phyloP scores from a whole-genome alignment of 1,284 basidiomycete genomes.

The Moniliella sp. region DNA sequence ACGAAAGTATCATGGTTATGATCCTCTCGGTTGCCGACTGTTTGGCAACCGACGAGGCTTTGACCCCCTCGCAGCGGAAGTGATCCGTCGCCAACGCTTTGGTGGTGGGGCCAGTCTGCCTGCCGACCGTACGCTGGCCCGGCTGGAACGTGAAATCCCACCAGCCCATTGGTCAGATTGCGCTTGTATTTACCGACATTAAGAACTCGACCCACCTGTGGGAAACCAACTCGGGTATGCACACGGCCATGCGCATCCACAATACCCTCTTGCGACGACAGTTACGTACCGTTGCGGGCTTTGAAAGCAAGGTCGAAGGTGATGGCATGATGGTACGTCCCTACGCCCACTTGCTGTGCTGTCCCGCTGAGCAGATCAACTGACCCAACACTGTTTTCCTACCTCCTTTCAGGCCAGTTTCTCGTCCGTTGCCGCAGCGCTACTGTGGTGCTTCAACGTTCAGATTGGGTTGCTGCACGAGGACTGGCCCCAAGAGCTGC shows the following conservation, averaged over 20 bases:
- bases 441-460: constrained; percentile 77
- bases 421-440: constrained; percentile 60
- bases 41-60: constrained; percentile 43
- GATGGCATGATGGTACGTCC: constrained; percentile 98
- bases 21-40: constrained; percentile 65
- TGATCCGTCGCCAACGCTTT: too few relatives aligned
- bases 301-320: constrained; percentile 98
- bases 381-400: too few relatives aligned
- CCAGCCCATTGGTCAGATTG: constrained; percentile 71
- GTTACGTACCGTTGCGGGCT: constrained; percentile 74
- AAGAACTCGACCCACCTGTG: constrained; percentile 88
- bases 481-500: constrained; percentile 77
- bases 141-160: constrained; percentile 58
- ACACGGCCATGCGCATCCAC: constrained; percentile 75
- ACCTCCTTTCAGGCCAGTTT: too few relatives aligned
- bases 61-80: constrained; percentile 38
- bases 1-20: constrained; percentile 93
- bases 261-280: constrained; percentile 68
- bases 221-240: constrained; percentile 93
- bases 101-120: constrained; percentile 20
- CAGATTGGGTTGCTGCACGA: constrained; percentile 67
- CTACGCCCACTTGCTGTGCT: too few relatives aligned
- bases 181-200: constrained; percentile 94
- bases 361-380: too few relatives aligned
- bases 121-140: constrained; percentile 36